Evolutionary conservation across 2,329 filamentous ascomycete species (phyloP).

Genomic region (Aspergillus pseudoglaucus): DNA sequence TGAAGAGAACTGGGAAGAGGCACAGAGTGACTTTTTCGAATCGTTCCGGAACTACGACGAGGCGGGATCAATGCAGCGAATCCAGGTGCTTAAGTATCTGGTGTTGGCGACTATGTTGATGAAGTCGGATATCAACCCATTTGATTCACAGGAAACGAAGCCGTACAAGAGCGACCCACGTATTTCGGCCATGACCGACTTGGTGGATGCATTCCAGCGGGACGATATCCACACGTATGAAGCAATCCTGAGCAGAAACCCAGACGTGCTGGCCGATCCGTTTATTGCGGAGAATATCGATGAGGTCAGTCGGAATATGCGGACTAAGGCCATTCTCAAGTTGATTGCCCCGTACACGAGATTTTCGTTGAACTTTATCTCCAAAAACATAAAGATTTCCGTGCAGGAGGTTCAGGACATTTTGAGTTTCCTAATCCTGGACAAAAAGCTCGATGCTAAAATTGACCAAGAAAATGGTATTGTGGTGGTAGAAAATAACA

Average conservation of each 20-base stretch:
- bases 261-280: conserved; percentile 79
- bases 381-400: conserved; percentile 77
- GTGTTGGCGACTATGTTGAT: conserved; percentile 97
- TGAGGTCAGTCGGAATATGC: conserved; percentile 96
- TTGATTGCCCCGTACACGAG: conserved; percentile 91
- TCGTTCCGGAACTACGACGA: conserved; percentile 99
- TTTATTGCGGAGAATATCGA: conserved; percentile 99
- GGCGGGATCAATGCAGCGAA: conserved; percentile 89
- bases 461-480: conserved; percentile 85
- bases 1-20: conserved; percentile 98
- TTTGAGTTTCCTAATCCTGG: conserved; percentile 86
- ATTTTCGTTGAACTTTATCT: conserved; percentile 83
- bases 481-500: conserved; percentile 69
- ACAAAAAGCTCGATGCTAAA: conserved; percentile 76
- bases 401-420: conserved; percentile 89
- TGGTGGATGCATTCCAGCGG: conserved; percentile 92
- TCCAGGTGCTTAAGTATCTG: conserved; percentile 95
- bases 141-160: conserved; percentile 97
- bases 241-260: conserved; percentile 76
- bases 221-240: conserved; percentile 93
- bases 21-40: conserved; percentile 96
- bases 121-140: conserved; percentile 97
- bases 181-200: conserved; percentile 93
- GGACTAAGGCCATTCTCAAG: conserved; percentile 89
- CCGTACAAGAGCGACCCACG: conserved; percentile 94